Evolutionary conservation across 108 stramenopile species (phyloP).

Genomic region (Cyclotella choctawhatcheeana): DNA sequence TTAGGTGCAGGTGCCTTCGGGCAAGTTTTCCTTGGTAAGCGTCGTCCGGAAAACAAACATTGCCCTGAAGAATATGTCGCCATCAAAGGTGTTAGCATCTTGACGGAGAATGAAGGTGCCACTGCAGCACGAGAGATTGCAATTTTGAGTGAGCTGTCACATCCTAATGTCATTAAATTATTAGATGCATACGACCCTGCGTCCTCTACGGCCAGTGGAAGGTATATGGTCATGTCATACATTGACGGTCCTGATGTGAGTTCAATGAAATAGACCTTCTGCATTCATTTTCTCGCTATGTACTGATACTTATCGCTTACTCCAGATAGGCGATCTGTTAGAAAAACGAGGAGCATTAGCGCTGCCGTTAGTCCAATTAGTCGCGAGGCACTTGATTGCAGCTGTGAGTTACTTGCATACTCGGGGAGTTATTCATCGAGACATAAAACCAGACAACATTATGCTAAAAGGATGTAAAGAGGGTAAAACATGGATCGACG

Average conservation of each 20-base stretch:
- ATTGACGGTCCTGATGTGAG: slow-evolving; percentile 45
- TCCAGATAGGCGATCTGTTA: slow-evolving; percentile 61
- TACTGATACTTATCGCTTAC: no score
- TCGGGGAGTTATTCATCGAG: slow-evolving; percentile 82
- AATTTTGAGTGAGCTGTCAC: slow-evolving; percentile 66
- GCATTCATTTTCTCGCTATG: slow-evolving; percentile 40
- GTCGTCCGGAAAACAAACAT: neutral
- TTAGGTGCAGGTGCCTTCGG: slow-evolving; percentile 78
- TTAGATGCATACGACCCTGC: slow-evolving; percentile 62
- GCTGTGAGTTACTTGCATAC: slow-evolving; percentile 81
- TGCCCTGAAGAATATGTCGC: slow-evolving; percentile 65
- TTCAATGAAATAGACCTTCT: slow-evolving; percentile 50
- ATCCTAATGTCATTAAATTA: slow-evolving; percentile 78
- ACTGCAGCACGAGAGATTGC: slow-evolving; percentile 80
- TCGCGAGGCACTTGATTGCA: slow-evolving; percentile 72
- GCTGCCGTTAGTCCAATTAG: slow-evolving; percentile 63
- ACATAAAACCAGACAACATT: slow-evolving; percentile 84
- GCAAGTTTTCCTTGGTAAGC: slow-evolving; percentile 71
- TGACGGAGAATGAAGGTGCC: slow-evolving; percentile 64
- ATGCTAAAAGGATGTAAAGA: slow-evolving; percentile 50
- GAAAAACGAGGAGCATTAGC: slow-evolving; percentile 73
- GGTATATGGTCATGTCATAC: slow-evolving; percentile 31
- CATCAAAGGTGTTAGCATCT: slow-evolving; percentile 78
- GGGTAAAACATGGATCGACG: slow-evolving; percentile 13
- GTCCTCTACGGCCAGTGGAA: slow-evolving; percentile 14